Percentiles rank a stretch among this genome's conserved stretches.
phyloP scores from a whole-genome alignment of 2,329 filamentous ascomycete genomes.

The Pseudocercospora macadamiae region DNA sequence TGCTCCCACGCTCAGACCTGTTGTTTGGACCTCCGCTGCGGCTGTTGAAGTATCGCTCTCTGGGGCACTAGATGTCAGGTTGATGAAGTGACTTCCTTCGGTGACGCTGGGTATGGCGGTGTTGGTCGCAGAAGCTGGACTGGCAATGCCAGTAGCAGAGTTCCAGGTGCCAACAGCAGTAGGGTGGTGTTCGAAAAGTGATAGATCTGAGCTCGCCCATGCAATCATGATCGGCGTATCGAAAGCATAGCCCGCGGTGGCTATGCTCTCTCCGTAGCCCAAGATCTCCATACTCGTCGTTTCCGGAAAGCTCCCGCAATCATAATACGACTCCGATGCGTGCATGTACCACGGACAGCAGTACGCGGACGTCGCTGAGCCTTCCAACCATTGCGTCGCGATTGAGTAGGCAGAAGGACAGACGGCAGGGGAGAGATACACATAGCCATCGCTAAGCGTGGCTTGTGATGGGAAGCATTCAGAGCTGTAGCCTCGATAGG shows the following conservation, averaged over 20 bases:
- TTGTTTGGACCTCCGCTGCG: not conserved
- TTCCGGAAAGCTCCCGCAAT: slow-evolving; percentile 18
- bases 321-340: slow-evolving; percentile 16
- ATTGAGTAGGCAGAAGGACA: slow-evolving; percentile 16
- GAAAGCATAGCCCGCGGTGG: slow-evolving; percentile 12
- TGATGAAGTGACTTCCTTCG: slow-evolving; percentile 5
- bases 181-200: slow-evolving; percentile 7
- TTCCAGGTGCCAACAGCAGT: slow-evolving; percentile 11
- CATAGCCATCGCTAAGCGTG: slow-evolving; percentile 18
- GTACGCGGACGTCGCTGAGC: slow-evolving; percentile 6
- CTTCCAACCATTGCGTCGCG: slow-evolving; percentile 10
- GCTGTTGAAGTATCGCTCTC: not conserved
- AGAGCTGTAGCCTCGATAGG: slow-evolving; percentile 15
- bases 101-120: not conserved
- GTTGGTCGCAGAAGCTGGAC: not conserved
- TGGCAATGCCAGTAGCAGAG: not conserved
- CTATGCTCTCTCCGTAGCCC: not conserved
- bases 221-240: slow-evolving; percentile 20
- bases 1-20: slow-evolving; percentile 9
- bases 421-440: slow-evolving; percentile 16
- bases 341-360: slow-evolving; percentile 24
- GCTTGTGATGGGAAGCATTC: slow-evolving; percentile 19
- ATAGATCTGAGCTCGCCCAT: slow-evolving; percentile 15
- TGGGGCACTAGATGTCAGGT: not conserved
- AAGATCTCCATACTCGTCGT: slow-evolving; percentile 12